Evolutionary conservation across 176 grass and related monocot genomes (phyloP).

Genomic region (Aegilops bicornis): DNA sequence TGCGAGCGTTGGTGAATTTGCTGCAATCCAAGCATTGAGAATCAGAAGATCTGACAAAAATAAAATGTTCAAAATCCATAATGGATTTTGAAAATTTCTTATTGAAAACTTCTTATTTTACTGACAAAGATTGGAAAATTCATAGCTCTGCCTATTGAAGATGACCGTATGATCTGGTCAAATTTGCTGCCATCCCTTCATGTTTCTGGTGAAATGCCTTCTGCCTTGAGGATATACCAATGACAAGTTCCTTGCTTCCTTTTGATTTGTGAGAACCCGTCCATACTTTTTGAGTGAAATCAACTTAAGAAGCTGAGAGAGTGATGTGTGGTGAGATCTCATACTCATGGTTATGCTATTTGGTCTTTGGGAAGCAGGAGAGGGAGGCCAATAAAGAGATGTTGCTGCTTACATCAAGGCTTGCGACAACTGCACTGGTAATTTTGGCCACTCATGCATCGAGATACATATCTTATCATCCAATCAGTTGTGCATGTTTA

Average conservation of each 20-base stretch:
- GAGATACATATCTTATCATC: not conserved
- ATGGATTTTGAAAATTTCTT: conserved; percentile 50
- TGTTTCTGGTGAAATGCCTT: conserved; percentile 41
- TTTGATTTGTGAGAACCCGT: conserved; percentile 79
- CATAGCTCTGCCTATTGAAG: conserved; percentile 83
- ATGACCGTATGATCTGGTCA: conserved; percentile 78
- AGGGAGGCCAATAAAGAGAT: no score
- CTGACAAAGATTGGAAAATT: conserved; percentile 86
- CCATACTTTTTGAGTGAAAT: conserved; percentile 70
- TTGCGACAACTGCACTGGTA: not conserved
- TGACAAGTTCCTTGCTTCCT: conserved; percentile 82
- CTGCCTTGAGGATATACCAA: conserved; percentile 63
- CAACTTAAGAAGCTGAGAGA: no score
- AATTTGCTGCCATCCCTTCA: conserved; percentile 64
- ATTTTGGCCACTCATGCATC: not conserved
- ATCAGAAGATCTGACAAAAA: conserved; percentile 87
- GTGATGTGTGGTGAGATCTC: no score
- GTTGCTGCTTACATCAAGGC: not conserved
- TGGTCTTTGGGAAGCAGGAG: no score
- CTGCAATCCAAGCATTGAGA: conserved; percentile 27
- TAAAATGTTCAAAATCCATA: conserved; percentile 94
- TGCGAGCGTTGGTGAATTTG: conserved; percentile 58
- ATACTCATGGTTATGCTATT: no score
- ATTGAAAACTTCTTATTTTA: conserved; percentile 72
- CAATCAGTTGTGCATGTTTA: not conserved